These are phyloP conservation scores for Monosporascus sp. DNA, from an alignment of 2,329 filamentous ascomycete genomes.

Conservation along the genomic window DNA sequence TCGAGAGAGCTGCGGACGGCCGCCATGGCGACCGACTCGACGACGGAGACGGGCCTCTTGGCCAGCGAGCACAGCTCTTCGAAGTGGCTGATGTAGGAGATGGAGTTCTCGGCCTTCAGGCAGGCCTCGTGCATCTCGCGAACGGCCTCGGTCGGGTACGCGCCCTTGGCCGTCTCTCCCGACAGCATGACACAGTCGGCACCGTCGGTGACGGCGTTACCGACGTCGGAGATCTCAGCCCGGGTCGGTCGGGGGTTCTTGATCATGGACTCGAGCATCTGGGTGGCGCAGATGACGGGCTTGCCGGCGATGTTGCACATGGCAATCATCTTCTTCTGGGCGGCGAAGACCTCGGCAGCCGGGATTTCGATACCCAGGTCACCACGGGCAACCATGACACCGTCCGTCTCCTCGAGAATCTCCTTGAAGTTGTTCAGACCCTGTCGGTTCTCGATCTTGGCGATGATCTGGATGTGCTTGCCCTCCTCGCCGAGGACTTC, in stretches of 20 bases:
- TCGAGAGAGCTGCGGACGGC: slow-evolving; percentile 93
- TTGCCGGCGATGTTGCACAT: slow-evolving; percentile 99
- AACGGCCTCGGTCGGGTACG: slow-evolving; percentile 87
- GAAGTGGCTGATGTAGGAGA: slow-evolving; percentile 94
- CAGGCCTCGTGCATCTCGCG: slow-evolving; percentile 98
- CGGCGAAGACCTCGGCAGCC: slow-evolving; percentile 95
- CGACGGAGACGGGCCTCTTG: slow-evolving; percentile 77
- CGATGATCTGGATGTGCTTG: slow-evolving; percentile 97
- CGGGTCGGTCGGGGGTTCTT: slow-evolving; percentile 98
- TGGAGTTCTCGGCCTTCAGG: slow-evolving; percentile 92
- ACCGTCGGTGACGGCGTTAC: slow-evolving; percentile 95
- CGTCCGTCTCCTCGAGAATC: slow-evolving; percentile 92
- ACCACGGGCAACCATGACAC: slow-evolving; percentile 99
- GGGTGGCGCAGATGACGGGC: slow-evolving; percentile 96
- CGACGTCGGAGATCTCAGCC: slow-evolving; percentile 97
- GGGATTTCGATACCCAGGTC: slow-evolving; percentile 98
- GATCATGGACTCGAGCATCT: slow-evolving; percentile 99
- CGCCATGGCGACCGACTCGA: slow-evolving; percentile 94
- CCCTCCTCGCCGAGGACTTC: slow-evolving; percentile 85
- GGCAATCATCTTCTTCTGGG: slow-evolving; percentile 99
- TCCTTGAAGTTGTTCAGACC: slow-evolving; percentile 99
- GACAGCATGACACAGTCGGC: slow-evolving; percentile 99
- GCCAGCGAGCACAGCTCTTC: slow-evolving; percentile 87
- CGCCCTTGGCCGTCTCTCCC: slow-evolving; percentile 97
- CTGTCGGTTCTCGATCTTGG: slow-evolving; percentile 99